Percentiles rank a stretch among this genome's conserved stretches.
These are phyloP conservation scores for Liriodendron chinense DNA, from an alignment of 164 flowering plant species.

Conservation along the genomic window DNA sequence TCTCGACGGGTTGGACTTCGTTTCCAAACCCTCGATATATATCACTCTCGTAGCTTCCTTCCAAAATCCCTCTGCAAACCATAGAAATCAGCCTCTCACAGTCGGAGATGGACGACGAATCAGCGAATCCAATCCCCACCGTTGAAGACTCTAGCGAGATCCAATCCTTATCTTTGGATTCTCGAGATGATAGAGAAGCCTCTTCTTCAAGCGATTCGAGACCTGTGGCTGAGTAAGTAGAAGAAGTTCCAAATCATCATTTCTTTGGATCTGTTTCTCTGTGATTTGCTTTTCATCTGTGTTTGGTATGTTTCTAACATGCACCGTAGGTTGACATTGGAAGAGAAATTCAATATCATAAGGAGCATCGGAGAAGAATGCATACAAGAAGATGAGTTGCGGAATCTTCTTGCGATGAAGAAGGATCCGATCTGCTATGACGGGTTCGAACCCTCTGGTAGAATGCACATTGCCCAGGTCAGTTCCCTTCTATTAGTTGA, in stretches of 20 bases:
- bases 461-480: conserved; percentile 25
- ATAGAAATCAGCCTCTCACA: too few species aligned
- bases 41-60: too few species aligned
- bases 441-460: conserved; percentile 23
- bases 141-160: not conserved
- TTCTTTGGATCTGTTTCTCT: not conserved
- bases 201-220: not conserved
- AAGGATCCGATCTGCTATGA: conserved; percentile 20
- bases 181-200: not conserved
- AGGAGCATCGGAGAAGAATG: conserved; percentile 24
- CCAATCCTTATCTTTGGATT: not conserved
- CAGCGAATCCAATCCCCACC: not conserved
- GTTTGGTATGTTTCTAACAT: not conserved
- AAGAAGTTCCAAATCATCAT: not conserved
- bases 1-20: too few species aligned
- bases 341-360: conserved; percentile 12
- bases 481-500: not conserved
- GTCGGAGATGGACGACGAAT: not conserved
- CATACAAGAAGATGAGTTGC: conserved; percentile 23
- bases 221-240: not conserved
- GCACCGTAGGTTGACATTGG: conserved; percentile 14
- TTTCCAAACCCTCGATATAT: too few species aligned
- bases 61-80: too few species aligned
- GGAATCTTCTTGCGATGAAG: conserved; percentile 14
- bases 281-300: not conserved